Base-by-base conservation (phyloP, 352 stramenopile genomes). In the Pythium sp. region DNA sequence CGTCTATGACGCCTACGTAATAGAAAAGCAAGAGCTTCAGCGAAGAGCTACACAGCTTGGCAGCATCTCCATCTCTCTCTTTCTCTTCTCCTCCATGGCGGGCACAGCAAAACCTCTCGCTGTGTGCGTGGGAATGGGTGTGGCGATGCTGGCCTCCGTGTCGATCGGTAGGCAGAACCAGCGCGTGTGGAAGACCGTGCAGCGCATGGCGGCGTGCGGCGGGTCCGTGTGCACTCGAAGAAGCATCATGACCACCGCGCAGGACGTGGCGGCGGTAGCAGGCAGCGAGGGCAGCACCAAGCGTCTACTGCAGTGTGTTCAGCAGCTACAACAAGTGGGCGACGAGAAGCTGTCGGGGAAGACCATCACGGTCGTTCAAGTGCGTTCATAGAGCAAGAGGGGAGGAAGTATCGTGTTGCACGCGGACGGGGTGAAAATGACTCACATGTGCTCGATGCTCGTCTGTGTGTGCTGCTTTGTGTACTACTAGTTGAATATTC, bases 351-450 rank as follows among this genome's bases (percentile, higher is more conserved):
- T 84, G 7, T 86, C 82, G 58, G 80, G 73, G 32, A 76, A 92
- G 66, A 90, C 80, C 28, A 93, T 93, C 71, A 92, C 82, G 12
- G 73, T 93, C 56, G 86, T 92, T 38, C 86, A 92, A 80, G 84
- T 92, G 51, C 28, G 65, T 47, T 15, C 5, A 4, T 28, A 12
- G 30, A 20, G 26, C 14, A 32, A 24, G 11, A 8, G 15, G 12
- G 5, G 2, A 32, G 54, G 3, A 59, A 28, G 30, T 46, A 30
- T 46, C 55, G 28, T 11, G 9, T 5, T 61, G 18, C 30, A 15
- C 2, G 38, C 55, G 12, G 20, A 30, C 30, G 43, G 51, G 71
- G 28, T 58, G 11, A 64, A 22, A 36, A 36, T 11, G 22, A 32
- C 58, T n/a, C 22, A 34, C 34, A 14, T 20, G 53, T 55, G 24